A percentile compares a stretch with the other conserved stretches of the same genome.
Conservation (phyloP, 2,329 filamentous ascomycete genomes). For the Colletotrichum phormii region DNA sequence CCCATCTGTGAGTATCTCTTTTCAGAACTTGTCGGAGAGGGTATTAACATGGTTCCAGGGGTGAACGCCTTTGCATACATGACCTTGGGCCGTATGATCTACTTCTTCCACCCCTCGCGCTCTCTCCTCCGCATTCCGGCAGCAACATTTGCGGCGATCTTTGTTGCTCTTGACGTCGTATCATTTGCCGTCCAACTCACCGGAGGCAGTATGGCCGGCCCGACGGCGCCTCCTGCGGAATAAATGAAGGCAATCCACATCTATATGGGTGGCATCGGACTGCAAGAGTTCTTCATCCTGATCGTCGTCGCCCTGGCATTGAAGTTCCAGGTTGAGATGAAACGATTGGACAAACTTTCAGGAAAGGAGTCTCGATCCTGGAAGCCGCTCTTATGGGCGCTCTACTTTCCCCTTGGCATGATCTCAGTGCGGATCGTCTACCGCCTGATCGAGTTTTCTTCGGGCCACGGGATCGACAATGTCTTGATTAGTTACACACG, state of each 20-base stretch:
- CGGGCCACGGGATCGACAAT: conserved; percentile 46
- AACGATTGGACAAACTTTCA: conserved; percentile 27
- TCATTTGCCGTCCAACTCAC: conserved; percentile 49
- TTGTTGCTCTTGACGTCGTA: conserved; percentile 54
- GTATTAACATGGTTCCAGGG: conserved; percentile 40
- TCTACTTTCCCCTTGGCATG: conserved; percentile 50
- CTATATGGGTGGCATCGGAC: conserved; percentile 63
- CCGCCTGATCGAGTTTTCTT: conserved; percentile 63
- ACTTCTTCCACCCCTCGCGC: conserved; percentile 53
- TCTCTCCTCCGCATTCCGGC: conserved; percentile 52
- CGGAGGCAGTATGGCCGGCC: conserved; percentile 45
- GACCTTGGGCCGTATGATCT: conserved; percentile 57
- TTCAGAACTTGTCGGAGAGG: too few relatives aligned
- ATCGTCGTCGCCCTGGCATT: conserved; percentile 55
- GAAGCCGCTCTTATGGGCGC: conserved; percentile 42
- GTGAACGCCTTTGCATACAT: conserved; percentile 62
- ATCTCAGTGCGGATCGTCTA: conserved; percentile 64
- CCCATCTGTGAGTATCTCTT: conserved; percentile 42
- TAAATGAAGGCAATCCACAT: conserved; percentile 51
- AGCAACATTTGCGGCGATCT: conserved; percentile 49
- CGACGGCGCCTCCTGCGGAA: conserved; percentile 41
- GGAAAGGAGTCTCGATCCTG: conserved; percentile 30
- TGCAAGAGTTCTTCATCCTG: conserved; percentile 63
- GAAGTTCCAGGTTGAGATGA: conserved; percentile 49
- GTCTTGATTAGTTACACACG: conserved; percentile 41